Conservation (phyloP, 176 grass and related monocot genomes). For the Paspalum notatum region DNA sequence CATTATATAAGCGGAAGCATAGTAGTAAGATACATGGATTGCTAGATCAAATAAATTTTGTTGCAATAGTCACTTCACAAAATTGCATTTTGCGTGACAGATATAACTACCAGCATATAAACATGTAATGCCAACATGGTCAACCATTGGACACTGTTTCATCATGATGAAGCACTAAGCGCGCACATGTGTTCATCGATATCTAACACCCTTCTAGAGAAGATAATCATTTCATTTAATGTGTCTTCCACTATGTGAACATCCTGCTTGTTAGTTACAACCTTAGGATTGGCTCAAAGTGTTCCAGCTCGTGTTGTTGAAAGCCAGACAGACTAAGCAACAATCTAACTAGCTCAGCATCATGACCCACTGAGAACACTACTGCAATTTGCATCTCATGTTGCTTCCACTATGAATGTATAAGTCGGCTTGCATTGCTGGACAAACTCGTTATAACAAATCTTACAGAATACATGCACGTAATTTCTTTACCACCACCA, state of each 20-base stretch:
- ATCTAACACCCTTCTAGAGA: constrained; percentile 28
- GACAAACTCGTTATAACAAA: background rate
- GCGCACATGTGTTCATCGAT: background rate
- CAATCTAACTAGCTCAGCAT: constrained; percentile 19
- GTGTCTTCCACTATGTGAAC: constrained; percentile 25
- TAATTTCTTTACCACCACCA: constrained; percentile 5
- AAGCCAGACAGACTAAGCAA: constrained; percentile 4
- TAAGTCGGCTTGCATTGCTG: constrained; percentile 6
- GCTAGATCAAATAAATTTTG: constrained; percentile 5
- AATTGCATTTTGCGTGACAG: background rate
- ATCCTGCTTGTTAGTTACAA: constrained; percentile 16
- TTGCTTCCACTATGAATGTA: constrained; percentile 32
- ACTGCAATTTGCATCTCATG: constrained; percentile 36
- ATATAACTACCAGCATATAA: background rate
- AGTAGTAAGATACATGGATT: background rate
- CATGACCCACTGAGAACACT: constrained; percentile 27
- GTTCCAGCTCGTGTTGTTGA: background rate
- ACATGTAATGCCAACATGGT: background rate
- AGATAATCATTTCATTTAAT: constrained; percentile 17
- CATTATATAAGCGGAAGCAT: constrained; percentile 27
- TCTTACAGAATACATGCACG: background rate
- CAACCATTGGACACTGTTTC: background rate
- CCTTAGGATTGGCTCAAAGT: constrained; percentile 23
- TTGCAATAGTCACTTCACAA: constrained; percentile 7
- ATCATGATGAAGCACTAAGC: constrained; percentile 1